Conservation (phyloP, 345 rosid genomes). For the Hypericum perforatum region DNA sequence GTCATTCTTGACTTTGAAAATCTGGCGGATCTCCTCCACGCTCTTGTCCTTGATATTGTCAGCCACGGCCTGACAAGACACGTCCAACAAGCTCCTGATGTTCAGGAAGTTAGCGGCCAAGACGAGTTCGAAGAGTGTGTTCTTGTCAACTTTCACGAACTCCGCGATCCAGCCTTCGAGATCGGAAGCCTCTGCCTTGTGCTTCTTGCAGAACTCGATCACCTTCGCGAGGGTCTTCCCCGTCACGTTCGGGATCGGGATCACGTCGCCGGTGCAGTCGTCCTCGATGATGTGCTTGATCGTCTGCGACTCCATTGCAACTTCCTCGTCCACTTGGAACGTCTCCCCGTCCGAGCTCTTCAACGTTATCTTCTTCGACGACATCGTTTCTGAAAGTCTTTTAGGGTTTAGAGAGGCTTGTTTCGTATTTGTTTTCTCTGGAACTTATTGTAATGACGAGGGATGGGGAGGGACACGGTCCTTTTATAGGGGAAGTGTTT, state of each 20-base stretch:
- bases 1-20: neutral
- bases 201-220: constrained; percentile 1
- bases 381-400: too few species aligned
- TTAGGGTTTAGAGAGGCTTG: too few species aligned
- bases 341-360: constrained; percentile 2
- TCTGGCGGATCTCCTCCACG: neutral
- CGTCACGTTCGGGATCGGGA: constrained; percentile 1
- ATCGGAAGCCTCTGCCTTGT: neutral
- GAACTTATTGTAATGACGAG: too few species aligned
- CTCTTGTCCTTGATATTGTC: neutral
- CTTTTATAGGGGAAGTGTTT: too few species aligned
- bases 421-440: too few species aligned
- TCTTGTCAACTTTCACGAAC: neutral
- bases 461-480: too few species aligned
- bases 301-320: neutral
- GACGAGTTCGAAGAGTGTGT: neutral
- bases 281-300: constrained; percentile 2
- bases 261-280: neutral
- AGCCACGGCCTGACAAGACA: neutral
- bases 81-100: neutral
- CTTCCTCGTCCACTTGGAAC: constrained; percentile 1
- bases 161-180: neutral
- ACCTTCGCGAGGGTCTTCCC: neutral
- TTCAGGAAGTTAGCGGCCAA: neutral
- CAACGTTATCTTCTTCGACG: neutral